phyloP scores from a whole-genome alignment of 192 early-diverging fungal species.

The Lunasporangiospora selenospora region DNA sequence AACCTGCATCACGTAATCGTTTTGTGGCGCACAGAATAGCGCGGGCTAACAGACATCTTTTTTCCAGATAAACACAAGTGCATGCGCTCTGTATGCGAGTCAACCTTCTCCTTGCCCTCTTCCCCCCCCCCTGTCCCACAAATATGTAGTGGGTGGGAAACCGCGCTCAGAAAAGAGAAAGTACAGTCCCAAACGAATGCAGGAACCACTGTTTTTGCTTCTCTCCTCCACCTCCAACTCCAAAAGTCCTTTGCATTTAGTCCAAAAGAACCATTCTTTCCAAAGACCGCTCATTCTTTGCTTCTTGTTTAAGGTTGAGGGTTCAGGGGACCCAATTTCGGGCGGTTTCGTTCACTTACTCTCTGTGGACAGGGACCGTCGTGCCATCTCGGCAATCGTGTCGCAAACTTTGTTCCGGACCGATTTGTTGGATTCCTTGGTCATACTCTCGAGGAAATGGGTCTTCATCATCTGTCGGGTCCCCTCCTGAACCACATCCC shows the following conservation, averaged over 20 bases:
- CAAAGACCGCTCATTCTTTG: too few species aligned
- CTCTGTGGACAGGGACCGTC: constrained; percentile 48
- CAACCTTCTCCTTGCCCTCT: not conserved
- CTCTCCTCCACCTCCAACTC: too few species aligned
- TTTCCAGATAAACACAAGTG: not conserved
- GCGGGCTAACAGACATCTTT: too few species aligned
- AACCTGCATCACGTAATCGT: too few species aligned
- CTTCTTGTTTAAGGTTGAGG: not conserved
- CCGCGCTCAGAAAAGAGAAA: too few species aligned
- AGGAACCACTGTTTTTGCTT: too few species aligned
- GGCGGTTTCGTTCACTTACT: too few species aligned
- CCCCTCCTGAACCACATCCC: constrained; percentile 68
- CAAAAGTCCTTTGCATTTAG: too few species aligned
- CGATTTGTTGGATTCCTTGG: constrained; percentile 67
- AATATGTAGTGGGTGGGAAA: not conserved
- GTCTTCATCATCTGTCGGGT: constrained; percentile 70
- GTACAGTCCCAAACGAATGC: too few species aligned
- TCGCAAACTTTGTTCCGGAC: constrained; percentile 93
- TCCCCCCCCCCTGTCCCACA: not conserved
- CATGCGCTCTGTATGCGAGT: not conserved
- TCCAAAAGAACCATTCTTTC: too few species aligned
- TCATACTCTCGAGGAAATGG: constrained; percentile 78
- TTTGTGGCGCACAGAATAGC: too few species aligned
- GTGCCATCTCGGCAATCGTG: constrained; percentile 87
- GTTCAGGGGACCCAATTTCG: not conserved